These are phyloP conservation scores for Tylopilus orsonianus DNA, from an alignment of 1,284 basidiomycete genomes.

Conservation along the genomic window DNA sequence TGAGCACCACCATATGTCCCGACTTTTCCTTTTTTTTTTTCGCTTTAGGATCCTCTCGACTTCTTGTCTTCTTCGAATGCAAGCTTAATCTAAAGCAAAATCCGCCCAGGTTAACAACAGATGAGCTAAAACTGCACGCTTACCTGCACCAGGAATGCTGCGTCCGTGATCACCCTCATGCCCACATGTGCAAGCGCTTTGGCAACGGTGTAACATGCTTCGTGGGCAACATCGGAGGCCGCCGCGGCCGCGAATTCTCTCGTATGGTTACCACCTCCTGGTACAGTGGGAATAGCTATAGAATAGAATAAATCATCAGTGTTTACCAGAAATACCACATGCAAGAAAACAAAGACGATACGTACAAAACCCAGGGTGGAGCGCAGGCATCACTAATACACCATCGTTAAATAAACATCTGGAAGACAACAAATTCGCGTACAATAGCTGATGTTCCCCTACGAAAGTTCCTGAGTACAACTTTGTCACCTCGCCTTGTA, in stretches of 20 bases:
- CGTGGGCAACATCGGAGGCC: conserved; percentile 53
- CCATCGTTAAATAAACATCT: neutral
- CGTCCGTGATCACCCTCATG: conserved; percentile 56
- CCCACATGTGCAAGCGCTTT: conserved; percentile 62
- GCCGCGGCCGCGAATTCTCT: conserved; percentile 56
- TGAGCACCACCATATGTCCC: no score
- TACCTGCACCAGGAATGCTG: conserved; percentile 30
- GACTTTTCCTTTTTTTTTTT: neutral
- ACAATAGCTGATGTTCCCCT: conserved; percentile 69
- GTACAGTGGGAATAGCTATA: conserved; percentile 53
- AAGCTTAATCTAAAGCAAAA: neutral
- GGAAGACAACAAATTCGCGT: conserved; percentile 1
- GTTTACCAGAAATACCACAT: neutral
- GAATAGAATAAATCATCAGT: no score
- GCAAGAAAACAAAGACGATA: neutral
- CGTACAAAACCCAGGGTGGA: conserved; percentile 51
- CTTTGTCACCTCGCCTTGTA: neutral
- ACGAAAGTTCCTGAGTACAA: neutral
- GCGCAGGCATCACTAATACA: conserved; percentile 40
- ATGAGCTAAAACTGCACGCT: neutral
- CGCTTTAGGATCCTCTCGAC: neutral
- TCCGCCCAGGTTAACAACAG: no score
- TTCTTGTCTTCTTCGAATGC: neutral
- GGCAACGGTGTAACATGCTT: conserved; percentile 52
- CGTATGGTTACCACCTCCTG: conserved; percentile 66